Conservation (phyloP, 2,329 filamentous ascomycete species). For the Monosporascus sp. region DNA sequence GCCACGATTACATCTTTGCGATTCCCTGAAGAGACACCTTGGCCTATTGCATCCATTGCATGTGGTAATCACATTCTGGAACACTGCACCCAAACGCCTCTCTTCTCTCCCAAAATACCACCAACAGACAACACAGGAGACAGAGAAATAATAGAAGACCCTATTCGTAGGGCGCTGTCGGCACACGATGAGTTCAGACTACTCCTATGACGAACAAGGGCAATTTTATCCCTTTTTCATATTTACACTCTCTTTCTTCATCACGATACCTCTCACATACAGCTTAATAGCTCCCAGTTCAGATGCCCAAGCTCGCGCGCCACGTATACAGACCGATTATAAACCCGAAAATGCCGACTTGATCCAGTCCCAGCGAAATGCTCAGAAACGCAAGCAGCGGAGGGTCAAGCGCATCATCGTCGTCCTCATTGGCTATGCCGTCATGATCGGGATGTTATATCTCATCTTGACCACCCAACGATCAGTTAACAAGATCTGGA, state of each 20-base stretch:
- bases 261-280: conserved; percentile 88
- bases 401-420: conserved; percentile 78
- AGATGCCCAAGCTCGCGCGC: conserved; percentile 72
- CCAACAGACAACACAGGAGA: conserved; percentile 2
- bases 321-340: conserved; percentile 77
- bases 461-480: conserved; percentile 76
- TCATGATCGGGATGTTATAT: conserved; percentile 89
- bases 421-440: conserved; percentile 69
- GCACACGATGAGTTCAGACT: conserved; percentile 80
- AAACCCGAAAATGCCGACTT: conserved; percentile 77
- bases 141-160: conserved; percentile 14
- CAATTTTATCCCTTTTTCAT: conserved; percentile 99
- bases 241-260: conserved; percentile 78
- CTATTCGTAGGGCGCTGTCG: conserved; percentile 23
- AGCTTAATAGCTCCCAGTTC: conserved; percentile 74
- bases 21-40: conserved; percentile 1
- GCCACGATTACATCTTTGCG: conserved; percentile 4
- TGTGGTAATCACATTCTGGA: no score
- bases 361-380: conserved; percentile 74
- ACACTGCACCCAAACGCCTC: no score
- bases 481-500: conserved; percentile 75
- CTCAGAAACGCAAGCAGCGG: conserved; percentile 85
- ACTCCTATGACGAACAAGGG: conserved; percentile 96
- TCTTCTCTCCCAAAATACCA: not conserved
- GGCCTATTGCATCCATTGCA: not conserved